Percentiles rank a stretch among this genome's conserved stretches.
Conservation (phyloP, 73 alveolate species). For the Durusdinium trenchii region DNA sequence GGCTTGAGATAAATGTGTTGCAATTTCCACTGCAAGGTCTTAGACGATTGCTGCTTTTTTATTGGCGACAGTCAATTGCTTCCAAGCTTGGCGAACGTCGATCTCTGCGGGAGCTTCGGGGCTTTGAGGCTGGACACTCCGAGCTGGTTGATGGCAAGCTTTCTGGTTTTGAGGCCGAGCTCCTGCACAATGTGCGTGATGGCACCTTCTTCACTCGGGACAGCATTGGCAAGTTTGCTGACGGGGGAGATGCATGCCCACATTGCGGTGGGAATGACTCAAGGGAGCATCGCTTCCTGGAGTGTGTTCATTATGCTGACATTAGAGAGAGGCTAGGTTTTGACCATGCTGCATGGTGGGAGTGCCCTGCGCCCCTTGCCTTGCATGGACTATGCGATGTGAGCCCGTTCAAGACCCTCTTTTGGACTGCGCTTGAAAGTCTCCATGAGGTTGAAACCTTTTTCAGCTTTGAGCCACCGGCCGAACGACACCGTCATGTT, state of each 20-base stretch:
- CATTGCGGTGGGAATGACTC: neutral
- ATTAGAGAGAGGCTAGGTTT: too few species aligned
- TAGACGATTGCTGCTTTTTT: neutral
- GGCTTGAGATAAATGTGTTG: neutral
- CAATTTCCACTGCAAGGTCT: neutral
- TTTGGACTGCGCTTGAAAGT: too few species aligned
- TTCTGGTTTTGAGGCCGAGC: neutral
- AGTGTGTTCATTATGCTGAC: too few species aligned
- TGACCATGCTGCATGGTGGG: too few species aligned
- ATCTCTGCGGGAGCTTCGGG: neutral
- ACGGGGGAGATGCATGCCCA: neutral
- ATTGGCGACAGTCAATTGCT: neutral
- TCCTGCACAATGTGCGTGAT: neutral
- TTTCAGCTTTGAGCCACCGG: too few species aligned
- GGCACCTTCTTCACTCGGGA: neutral
- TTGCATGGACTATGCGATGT: too few species aligned
- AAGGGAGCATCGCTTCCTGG: neutral
- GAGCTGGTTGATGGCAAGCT: neutral
- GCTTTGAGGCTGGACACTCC: neutral
- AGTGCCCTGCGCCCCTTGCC: too few species aligned
- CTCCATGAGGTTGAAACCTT: too few species aligned
- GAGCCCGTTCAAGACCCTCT: too few species aligned
- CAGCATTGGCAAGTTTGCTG: neutral
- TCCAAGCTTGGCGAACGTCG: neutral
- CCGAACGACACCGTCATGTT: too few species aligned